These are phyloP conservation scores for Aureobasidium sp. DNA, from an alignment of 2,329 filamentous ascomycete genomes.

Conservation along the genomic window DNA sequence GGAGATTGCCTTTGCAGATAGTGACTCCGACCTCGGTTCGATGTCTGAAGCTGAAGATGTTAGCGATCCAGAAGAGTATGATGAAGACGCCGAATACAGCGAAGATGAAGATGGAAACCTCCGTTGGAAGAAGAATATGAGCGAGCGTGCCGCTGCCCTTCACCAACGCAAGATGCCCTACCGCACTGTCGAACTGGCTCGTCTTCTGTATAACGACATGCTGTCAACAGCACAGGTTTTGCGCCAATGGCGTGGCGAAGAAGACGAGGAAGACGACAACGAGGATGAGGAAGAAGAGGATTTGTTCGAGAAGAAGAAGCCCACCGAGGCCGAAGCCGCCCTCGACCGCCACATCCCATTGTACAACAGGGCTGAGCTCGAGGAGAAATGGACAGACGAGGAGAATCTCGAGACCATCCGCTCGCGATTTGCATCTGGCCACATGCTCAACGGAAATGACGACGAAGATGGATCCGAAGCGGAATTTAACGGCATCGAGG, in stretches of 20 bases:
- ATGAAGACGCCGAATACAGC: conserved; percentile 33
- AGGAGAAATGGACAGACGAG: conserved; percentile 75
- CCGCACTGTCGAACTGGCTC: conserved; percentile 73
- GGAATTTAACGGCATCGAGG: conserved; percentile 42
- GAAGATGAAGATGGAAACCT: conserved; percentile 63
- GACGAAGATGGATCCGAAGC: conserved; percentile 51
- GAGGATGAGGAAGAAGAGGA: conserved; percentile 58
- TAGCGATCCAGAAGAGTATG: conserved; percentile 30
- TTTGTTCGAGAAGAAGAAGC: conserved; percentile 53
- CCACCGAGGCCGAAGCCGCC: conserved; percentile 39
- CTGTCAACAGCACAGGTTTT: conserved; percentile 70
- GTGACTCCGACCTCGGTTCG: conserved; percentile 91
- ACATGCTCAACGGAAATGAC: conserved; percentile 45
- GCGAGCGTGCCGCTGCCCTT: conserved; percentile 63
- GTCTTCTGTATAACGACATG: conserved; percentile 80
- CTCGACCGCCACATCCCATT: conserved; percentile 75
- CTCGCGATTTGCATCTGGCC: conserved; percentile 64
- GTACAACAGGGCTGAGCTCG: conserved; percentile 73
- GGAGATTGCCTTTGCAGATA: conserved; percentile 87
- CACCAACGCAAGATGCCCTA: conserved; percentile 66
- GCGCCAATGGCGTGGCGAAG: conserved; percentile 69
- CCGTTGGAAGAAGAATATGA: conserved; percentile 84
- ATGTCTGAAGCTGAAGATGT: conserved; percentile 54
- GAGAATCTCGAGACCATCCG: conserved; percentile 70
- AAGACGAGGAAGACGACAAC: conserved; percentile 46